Evolutionary conservation across 371 early-diverging fungal species (phyloP).

Genomic region (Mucor saturninus): DNA sequence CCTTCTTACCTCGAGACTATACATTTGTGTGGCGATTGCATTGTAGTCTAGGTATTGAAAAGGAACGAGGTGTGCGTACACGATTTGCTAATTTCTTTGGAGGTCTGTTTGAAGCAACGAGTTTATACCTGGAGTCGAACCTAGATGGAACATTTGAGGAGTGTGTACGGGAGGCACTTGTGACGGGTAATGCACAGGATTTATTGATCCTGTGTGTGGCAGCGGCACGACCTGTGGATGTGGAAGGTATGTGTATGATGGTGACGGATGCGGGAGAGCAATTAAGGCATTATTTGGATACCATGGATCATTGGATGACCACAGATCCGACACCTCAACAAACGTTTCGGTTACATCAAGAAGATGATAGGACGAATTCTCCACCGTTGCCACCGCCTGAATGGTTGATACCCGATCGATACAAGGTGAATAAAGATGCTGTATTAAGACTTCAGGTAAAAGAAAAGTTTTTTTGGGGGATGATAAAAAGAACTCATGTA

Average conservation of each 20-base stretch:
- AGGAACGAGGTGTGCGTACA: conserved; percentile 18
- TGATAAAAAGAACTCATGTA: background rate
- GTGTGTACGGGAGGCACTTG: conserved; percentile 48
- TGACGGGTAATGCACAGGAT: conserved; percentile 48
- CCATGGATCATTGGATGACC: conserved; percentile 37
- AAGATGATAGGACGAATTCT: background rate
- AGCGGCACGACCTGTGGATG: conserved; percentile 45
- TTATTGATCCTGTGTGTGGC: conserved; percentile 44
- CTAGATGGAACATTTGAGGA: conserved; percentile 57
- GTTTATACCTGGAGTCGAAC: conserved; percentile 51
- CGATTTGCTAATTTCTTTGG: conserved; percentile 54
- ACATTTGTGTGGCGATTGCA: conserved; percentile 48
- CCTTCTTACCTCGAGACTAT: conserved; percentile 55
- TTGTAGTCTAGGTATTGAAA: conserved; percentile 26
- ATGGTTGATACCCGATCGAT: conserved; percentile 53
- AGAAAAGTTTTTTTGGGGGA: background rate
- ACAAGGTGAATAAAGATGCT: conserved; percentile 40
- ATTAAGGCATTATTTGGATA: conserved; percentile 43
- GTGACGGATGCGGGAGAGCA: conserved; percentile 51
- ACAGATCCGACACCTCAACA: conserved; percentile 45
- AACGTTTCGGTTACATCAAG: conserved; percentile 26
- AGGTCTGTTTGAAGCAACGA: conserved; percentile 44
- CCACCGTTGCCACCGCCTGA: conserved; percentile 34
- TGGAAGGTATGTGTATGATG: conserved; percentile 48
- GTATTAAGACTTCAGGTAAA: conserved; percentile 44